Percentiles rank a stretch among this genome's conserved stretches.
Evolutionary conservation across 768 basidiomycete species (phyloP).

Genomic region (Hericium alpestre): DNA sequence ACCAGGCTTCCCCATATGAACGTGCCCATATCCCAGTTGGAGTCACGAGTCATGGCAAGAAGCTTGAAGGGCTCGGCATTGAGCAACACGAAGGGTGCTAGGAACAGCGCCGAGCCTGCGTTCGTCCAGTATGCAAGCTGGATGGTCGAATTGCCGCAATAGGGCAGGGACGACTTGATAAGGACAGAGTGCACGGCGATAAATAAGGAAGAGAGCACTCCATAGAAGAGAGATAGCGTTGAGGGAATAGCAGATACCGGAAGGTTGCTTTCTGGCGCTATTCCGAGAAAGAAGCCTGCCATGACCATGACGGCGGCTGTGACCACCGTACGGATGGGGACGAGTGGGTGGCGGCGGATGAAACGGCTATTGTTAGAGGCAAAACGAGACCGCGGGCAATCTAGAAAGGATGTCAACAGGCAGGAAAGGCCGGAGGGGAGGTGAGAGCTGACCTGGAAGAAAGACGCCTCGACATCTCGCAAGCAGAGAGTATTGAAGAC

Average conservation of each 20-base stretch:
- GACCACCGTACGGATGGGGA: constrained; percentile 46
- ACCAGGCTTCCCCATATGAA: constrained; percentile 57
- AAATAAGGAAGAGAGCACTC: constrained; percentile 60
- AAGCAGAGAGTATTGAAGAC: constrained; percentile 75
- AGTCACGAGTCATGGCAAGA: constrained; percentile 25
- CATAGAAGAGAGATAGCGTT: constrained; percentile 53
- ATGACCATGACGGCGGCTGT: constrained; percentile 55
- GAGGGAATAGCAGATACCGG: constrained; percentile 37
- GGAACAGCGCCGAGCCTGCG: constrained; percentile 50
- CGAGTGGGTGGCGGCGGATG: constrained; percentile 45
- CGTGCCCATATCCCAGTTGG: constrained; percentile 38
- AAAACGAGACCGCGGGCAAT: constrained; percentile 79
- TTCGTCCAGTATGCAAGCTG: constrained; percentile 77
- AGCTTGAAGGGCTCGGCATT: constrained; percentile 41
- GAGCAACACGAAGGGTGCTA: constrained; percentile 54
- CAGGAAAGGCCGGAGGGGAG: neutral
- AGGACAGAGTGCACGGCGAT: constrained; percentile 69
- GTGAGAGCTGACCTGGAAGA: constrained; percentile 50
- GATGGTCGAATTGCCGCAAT: constrained; percentile 62
- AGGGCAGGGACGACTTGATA: constrained; percentile 58
- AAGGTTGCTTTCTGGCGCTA: constrained; percentile 43
- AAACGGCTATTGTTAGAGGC: constrained; percentile 70
- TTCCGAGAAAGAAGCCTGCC: constrained; percentile 66
- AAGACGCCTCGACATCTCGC: constrained; percentile 68
- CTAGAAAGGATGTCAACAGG: constrained; percentile 24